phyloP scores from a whole-genome alignment of 1,284 basidiomycete species.

The Dichomitus squalens region DNA sequence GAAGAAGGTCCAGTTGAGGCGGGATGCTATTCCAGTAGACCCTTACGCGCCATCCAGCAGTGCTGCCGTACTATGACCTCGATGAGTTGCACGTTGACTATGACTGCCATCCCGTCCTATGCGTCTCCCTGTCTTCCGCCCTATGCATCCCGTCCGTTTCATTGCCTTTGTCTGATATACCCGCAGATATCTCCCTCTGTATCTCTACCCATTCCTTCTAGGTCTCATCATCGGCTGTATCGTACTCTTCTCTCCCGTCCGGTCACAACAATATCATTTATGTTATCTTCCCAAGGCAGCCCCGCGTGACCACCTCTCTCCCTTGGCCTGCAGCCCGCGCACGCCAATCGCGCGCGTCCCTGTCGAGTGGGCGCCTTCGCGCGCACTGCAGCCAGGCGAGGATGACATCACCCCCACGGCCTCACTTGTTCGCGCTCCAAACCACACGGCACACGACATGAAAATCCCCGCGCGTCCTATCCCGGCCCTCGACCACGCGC shows the following conservation, averaged over 20 bases:
- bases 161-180: background rate
- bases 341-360: background rate
- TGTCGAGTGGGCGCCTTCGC: background rate
- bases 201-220: background rate
- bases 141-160: no score
- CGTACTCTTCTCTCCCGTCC: background rate
- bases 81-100: background rate
- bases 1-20: slow-evolving; percentile 6
- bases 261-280: no score
- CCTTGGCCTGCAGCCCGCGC: background rate
- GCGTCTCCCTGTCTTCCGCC: background rate
- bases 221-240: background rate
- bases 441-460: slow-evolving; percentile 11
- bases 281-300: background rate
- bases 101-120: background rate
- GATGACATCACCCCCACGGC: slow-evolving; percentile 14
- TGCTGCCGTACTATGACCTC: background rate
- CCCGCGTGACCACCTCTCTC: background rate
- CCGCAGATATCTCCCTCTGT: background rate
- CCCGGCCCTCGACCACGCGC: background rate
- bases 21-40: slow-evolving; percentile 5
- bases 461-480: background rate
- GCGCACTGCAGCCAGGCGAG: no score
- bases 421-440: slow-evolving; percentile 20
- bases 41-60: slow-evolving; percentile 23